phyloP scores from a whole-genome alignment of 2,329 filamentous ascomycete species.

The Pseudocercospora musae region DNA sequence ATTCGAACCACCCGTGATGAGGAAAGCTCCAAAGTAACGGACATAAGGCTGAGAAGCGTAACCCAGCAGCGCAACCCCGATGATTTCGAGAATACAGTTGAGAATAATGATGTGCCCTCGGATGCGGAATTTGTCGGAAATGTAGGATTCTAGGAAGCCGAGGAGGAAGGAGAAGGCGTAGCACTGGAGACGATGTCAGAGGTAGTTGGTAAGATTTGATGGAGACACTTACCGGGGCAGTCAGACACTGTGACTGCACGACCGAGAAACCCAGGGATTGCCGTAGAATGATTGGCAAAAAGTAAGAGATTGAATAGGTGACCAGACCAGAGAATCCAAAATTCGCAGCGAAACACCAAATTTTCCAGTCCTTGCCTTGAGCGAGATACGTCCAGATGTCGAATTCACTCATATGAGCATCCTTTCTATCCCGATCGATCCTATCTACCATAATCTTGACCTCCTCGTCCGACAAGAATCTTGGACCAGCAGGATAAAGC shows the following conservation, averaged over 20 bases:
- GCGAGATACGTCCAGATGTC: neutral
- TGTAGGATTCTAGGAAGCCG: neutral
- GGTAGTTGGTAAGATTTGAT: too few relatives aligned
- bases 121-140: neutral
- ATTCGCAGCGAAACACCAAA: neutral
- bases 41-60: neutral
- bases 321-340: neutral
- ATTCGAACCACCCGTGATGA: neutral
- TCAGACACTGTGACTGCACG: neutral
- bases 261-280: neutral
- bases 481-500: neutral
- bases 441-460: neutral
- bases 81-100: neutral
- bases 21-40: neutral
- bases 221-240: neutral
- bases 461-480: neutral
- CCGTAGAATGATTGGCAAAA: neutral
- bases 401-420: neutral
- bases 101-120: neutral
- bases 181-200: neutral
- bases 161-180: neutral
- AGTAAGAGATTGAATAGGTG: neutral
- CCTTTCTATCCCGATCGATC: neutral
- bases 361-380: neutral
- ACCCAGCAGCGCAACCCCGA: neutral